Percentiles rank a stretch among this genome's conserved stretches.
Evolutionary conservation across 2,329 filamentous ascomycete species (phyloP).

Genomic region (Zasmidium citrigriseum): DNA sequence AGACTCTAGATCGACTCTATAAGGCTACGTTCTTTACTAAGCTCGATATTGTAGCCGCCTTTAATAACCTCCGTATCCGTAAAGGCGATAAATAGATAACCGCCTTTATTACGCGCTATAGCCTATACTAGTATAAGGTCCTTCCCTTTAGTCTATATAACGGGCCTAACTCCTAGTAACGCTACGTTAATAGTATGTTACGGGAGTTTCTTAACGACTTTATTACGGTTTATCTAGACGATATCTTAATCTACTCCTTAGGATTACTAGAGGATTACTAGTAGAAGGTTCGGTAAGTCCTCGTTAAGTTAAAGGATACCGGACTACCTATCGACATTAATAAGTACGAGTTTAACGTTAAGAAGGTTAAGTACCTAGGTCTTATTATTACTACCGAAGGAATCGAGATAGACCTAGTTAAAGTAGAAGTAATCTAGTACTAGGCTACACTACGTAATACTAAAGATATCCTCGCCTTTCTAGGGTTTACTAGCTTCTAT

Average conservation of each 20-base stretch:
- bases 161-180: constrained; percentile 29
- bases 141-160: constrained; percentile 18
- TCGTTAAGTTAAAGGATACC: constrained; percentile 22
- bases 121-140: background rate
- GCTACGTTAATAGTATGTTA: constrained; percentile 22
- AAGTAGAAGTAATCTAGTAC: constrained; percentile 2
- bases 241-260: constrained; percentile 31
- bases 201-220: constrained; percentile 24
- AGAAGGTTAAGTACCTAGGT: constrained; percentile 32
- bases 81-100: constrained; percentile 7
- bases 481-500: constrained; percentile 9
- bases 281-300: constrained; percentile 26
- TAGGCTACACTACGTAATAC: background rate
- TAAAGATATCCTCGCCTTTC: constrained; percentile 6
- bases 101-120: constrained; percentile 3
- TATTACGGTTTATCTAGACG: constrained; percentile 28
- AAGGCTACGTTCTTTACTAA: constrained; percentile 5
- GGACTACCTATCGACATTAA: constrained; percentile 13
- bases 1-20: constrained; percentile 2
- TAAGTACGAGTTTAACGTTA: constrained; percentile 17
- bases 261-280: constrained; percentile 28
- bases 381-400: constrained; percentile 26
- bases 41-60: background rate
- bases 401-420: constrained; percentile 22
- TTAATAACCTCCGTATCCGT: constrained; percentile 25